Base-by-base conservation (phyloP, 257 asterid species). In the Mentha longifolia region DNA sequence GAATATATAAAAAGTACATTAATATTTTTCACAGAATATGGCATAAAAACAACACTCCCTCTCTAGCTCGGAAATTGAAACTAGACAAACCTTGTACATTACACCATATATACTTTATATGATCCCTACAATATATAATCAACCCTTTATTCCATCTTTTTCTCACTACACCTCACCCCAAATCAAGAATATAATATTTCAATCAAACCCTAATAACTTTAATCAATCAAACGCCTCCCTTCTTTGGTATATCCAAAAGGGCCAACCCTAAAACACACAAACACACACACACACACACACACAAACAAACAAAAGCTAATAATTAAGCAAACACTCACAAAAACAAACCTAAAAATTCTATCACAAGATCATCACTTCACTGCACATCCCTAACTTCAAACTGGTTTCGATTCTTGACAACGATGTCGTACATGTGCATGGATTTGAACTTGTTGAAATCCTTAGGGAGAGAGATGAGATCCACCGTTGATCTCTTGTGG, bases 391-490 rank as follows among this genome's bases (percentile, higher is more conserved):
- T 76, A n/a, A 82, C 89, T 77, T 76, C 84, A 14, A 85, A 82
- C 49, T 66, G 79, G 63, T 80, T 78, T 13, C 85, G 82, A 71
- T 82, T 85, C 81, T 85, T 85, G 73, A 85, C 83, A 7, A 84
- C 85, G 57, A 82, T 82, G 61, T 81, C 86, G 43, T 74, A 84
- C 89, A 82, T 84, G 74, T 85, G 84, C 58, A 85, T 76, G 79
- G 89, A 80, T 22, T 80, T 85, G 78, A 85, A 80, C 84, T 64
- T 85, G 78, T 35, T 73, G 77, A 85, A 85, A 15, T 85, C 84
- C 63, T 61, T 85, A 2, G 87, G 87, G 46, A 85, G 87, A 5
- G 87, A 85, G 14, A 85, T 85, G 2, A 82, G 84, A 65, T 85
- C 79, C 35, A 76, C 73, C 0, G 84, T 72, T 12, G 80, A 77